A percentile compares a stretch with the other conserved stretches of the same genome.
These are phyloP conservation scores for Fusarium bactridioides DNA, from an alignment of 2,329 filamentous ascomycete species.

Conservation along the genomic window DNA sequence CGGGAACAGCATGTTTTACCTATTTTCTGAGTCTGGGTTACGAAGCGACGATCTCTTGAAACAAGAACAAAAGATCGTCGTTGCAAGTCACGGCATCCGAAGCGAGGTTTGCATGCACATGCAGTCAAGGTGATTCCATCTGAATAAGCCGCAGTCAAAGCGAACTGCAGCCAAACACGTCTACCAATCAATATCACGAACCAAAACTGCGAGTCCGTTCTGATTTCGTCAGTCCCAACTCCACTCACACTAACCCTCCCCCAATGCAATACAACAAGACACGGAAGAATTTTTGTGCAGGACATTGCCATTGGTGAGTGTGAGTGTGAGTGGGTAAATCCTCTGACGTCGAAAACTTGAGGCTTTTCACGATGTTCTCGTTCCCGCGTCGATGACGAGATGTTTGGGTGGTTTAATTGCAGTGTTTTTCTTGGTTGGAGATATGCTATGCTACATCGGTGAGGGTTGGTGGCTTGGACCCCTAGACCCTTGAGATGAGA, in stretches of 20 bases:
- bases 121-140: background rate
- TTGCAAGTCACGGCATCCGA: background rate
- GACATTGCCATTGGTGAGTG: background rate
- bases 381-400: slow-evolving; percentile 20
- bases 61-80: background rate
- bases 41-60: background rate
- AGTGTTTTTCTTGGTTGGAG: slow-evolving; percentile 4
- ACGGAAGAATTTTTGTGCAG: slow-evolving; percentile 10
- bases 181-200: background rate
- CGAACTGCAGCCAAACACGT: background rate
- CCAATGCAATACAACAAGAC: slow-evolving; percentile 4
- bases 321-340: slow-evolving; percentile 25
- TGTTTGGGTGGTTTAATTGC: background rate
- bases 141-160: slow-evolving; percentile 14
- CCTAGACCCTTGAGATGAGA: slow-evolving; percentile 13
- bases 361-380: slow-evolving; percentile 30
- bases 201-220: background rate
- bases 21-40: background rate
- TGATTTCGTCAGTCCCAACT: slow-evolving; percentile 8
- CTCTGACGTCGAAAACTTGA: slow-evolving; percentile 33
- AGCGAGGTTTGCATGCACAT: background rate
- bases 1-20: slow-evolving; percentile 10
- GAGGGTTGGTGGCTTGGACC: slow-evolving; percentile 16
- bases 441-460: slow-evolving; percentile 16
- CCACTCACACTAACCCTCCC: slow-evolving; percentile 28